phyloP scores from a whole-genome alignment of 1,139 yeast species.

The Zygosaccharomyces sapae region DNA sequence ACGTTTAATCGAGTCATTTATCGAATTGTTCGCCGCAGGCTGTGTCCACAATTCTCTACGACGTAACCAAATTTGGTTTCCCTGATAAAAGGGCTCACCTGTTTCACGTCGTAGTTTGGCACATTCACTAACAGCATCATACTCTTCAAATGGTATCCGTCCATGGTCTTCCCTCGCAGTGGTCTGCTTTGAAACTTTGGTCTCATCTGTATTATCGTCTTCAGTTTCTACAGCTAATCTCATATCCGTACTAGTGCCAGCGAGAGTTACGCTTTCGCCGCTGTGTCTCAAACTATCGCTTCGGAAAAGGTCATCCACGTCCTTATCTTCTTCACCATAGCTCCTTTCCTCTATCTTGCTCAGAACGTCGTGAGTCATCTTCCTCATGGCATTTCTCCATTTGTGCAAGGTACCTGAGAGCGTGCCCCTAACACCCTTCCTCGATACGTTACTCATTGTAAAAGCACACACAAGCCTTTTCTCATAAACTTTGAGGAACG shows the following conservation, averaged over 20 bases:
- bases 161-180: slow-evolving; percentile 19
- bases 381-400: slow-evolving; percentile 24
- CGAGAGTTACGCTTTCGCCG: slow-evolving; percentile 22
- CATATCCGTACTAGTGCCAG: slow-evolving; percentile 9
- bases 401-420: slow-evolving; percentile 20
- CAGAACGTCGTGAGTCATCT: slow-evolving; percentile 25
- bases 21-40: slow-evolving; percentile 23
- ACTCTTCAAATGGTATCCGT: slow-evolving; percentile 30
- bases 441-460: slow-evolving; percentile 1
- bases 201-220: slow-evolving; percentile 10
- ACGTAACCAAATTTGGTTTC: slow-evolving; percentile 55
- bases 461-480: neutral
- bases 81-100: slow-evolving; percentile 39
- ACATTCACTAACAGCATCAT: slow-evolving; percentile 35
- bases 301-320: slow-evolving; percentile 24
- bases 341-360: slow-evolving; percentile 21
- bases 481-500: too few relatives aligned
- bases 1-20: slow-evolving; percentile 20
- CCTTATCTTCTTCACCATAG: slow-evolving; percentile 18
- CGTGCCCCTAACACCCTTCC: slow-evolving; percentile 7
- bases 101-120: slow-evolving; percentile 28
- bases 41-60: slow-evolving; percentile 58
- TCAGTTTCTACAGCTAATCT: slow-evolving; percentile 15
- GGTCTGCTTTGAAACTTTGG: slow-evolving; percentile 15
- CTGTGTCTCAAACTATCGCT: slow-evolving; percentile 17